Evolutionary conservation across 2,329 filamentous ascomycete species (phyloP), one percentile per base, ranked within the genome.

Genomic region (Orbilia javanica): DNA sequence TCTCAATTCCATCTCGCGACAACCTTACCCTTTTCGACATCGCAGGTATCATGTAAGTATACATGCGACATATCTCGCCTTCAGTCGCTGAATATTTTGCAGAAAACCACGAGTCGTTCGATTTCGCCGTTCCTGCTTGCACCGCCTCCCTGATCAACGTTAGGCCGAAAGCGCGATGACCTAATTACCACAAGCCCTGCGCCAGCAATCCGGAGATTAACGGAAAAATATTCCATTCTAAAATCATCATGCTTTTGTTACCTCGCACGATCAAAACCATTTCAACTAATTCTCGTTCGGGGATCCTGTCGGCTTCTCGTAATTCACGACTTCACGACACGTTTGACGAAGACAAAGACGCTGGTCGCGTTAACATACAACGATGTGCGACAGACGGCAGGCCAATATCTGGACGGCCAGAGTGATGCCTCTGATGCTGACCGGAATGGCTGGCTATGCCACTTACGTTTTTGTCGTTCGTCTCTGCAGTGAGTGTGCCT

Each of bases 391-490:
- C 20, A 69, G 64, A 64, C 36, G 67, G 15, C 64, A 66, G n/a
- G 75, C 75, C 6, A 79, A 79, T 22, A 66, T 79, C 10, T 89
- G 87, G 84, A 87, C 88, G 50, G 89, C 90, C 64, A 87, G 91
- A 71, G 84, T 91, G 71, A 89, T 97, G 69, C 93, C 93, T 4
- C 80, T 90, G 39, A 83, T 95, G 57, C 87, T 97, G 39, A 84
- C 90, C 27, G 90, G 87, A 31, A 86, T 89, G 48, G 87, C 92
- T 77, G 89, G 87, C 44, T 93, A 93, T 83, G 88, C 89, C 18
- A 91, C 89, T 34, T 97, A 92, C 84, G 90, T 90, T 10, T 84
- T 93, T 63, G 88, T 92, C 53, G 90, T 88, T 79, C 87, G 87
- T 52, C 84, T 93, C 77, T 92, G 91, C 82, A 85, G 92, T 93